Base-by-base conservation (phyloP, 192 early-diverging fungal species). In the Backusella tuberculispora region DNA sequence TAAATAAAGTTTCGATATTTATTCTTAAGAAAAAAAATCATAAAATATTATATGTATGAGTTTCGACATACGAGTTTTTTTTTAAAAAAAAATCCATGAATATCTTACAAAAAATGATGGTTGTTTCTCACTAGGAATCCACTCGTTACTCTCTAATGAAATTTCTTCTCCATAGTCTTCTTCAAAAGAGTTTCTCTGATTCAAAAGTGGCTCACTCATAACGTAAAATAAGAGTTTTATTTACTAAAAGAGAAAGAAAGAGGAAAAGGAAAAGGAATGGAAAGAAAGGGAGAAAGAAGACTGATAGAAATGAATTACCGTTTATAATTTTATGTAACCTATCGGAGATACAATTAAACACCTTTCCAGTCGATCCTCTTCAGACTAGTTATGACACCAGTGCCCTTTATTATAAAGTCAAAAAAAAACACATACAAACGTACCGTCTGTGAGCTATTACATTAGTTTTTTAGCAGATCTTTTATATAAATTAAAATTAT, bases 131-230 rank as follows among this genome's bases (percentile, higher is more conserved):
- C 6, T 67, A 41, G 40, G 41, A 67, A 43, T 40, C 66, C 66
- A 67, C 43, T 40, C 41, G 15, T 67, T 42, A 24, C 21, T 60
- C 3, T 66, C 65, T 38, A 66, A 65, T 34, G 63, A 65, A 13
- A 65, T 66, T 10, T 66, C 65, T 66, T 66, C 65, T n/a, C 38
- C 38, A 21, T 38, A n/a, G 2, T 34, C 53, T 13, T 26, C 21
- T 8, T 60, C 53, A 60, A 26, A 60, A 60, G 53, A 60, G 10
- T 60, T 60, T 60, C 24, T 60, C 12, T 24, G 40, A 10, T 67
- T 67, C 12, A 67, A 67, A 67, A 67, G 66, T 24, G 66, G 37
- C 19, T 67, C 37, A 38, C 66, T 67, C 66, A 67, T 67, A 4
- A 40, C 2, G 26, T 26, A 13, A 60, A 60, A 12, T 10, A 60